phyloP scores from a whole-genome alignment of 495 filamentous ascomycete species.

The Aspergillus haitiensis region DNA sequence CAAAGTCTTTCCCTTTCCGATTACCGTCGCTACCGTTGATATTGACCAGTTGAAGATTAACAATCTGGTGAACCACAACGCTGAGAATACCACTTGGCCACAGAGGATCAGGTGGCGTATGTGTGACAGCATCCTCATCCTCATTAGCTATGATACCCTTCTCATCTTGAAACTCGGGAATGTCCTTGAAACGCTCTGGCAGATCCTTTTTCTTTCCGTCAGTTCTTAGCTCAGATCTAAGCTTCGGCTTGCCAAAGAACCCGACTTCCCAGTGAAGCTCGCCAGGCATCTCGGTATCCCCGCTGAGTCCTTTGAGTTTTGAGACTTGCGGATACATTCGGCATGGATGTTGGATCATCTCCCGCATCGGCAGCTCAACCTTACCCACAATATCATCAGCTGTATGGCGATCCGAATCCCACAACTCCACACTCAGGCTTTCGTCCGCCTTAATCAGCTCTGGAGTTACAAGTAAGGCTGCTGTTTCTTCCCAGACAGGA shows the following conservation, averaged over 20 bases:
- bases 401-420: conserved; percentile 86
- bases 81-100: conserved; percentile 88
- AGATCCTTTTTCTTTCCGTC: conserved; percentile 81
- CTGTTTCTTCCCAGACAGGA: conserved; percentile 87
- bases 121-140: conserved; percentile 78
- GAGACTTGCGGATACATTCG: conserved; percentile 92
- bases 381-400: conserved; percentile 95
- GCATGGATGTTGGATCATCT: conserved; percentile 90
- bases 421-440: conserved; percentile 88
- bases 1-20: conserved; percentile 78
- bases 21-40: conserved; percentile 60
- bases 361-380: conserved; percentile 86
- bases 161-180: conserved; percentile 81
- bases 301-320: conserved; percentile 74
- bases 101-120: conserved; percentile 89
- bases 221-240: conserved; percentile 77
- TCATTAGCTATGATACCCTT: conserved; percentile 74
- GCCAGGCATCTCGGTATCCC: conserved; percentile 86
- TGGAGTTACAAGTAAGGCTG: conserved; percentile 80
- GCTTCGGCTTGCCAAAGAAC: conserved; percentile 85
- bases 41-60: conserved; percentile 85
- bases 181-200: conserved; percentile 67
- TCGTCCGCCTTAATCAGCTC: conserved; percentile 92
- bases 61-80: conserved; percentile 89
- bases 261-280: conserved; percentile 95